Base-by-base conservation (phyloP, 768 basidiomycete species). In the Butyriboletus loyo region DNA sequence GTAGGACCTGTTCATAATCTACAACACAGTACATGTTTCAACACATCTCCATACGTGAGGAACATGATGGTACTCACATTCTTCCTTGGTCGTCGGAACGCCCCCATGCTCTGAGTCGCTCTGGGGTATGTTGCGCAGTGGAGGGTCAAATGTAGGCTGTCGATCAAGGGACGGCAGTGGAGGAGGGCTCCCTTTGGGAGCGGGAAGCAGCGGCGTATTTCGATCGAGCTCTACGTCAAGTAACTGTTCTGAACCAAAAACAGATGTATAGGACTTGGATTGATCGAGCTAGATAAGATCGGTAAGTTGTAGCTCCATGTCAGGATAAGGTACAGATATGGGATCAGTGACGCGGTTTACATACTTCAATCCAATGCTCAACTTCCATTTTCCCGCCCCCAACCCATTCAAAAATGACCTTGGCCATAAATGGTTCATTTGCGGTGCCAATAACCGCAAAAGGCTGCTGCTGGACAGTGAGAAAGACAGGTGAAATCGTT, bases 361-460 rank as follows among this genome's bases (percentile, higher is more conserved):
- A 51, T 58, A 78, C 80, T 59, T 81, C 77, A 7, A 81, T 71
- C 79, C 79, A 82, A 46, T 81, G 79, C 9, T 80, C 78, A 17
- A 81, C 65, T 41, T 74, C 74, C 54, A 72, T 70, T 56, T 76
- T 81, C 45, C 71, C 70, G 21, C 64, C 62, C 14, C 75, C 75
- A 24, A 62, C 69, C 76, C 75, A 79, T 34, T 65, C 59, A 31
- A 79, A 65, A 1, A 64, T 62, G 19, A 79, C 59, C 21, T 68
- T 66, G 5, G 78, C 77, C 42, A 79, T 69, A 50, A 79, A 79
- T 0, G 79, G 75, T 45, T 66, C 69, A 51, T 77, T 72, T 17
- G 77, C 68, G 17, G 73, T 75, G 47, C 74, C 67, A 6, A 71
- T 63, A 3, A 74, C 65, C 19, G 69, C 67, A 46, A 77, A 80